phyloP scores from a whole-genome alignment of 2,329 filamentous ascomycete genomes.

The Colletotrichum spinosum region DNA sequence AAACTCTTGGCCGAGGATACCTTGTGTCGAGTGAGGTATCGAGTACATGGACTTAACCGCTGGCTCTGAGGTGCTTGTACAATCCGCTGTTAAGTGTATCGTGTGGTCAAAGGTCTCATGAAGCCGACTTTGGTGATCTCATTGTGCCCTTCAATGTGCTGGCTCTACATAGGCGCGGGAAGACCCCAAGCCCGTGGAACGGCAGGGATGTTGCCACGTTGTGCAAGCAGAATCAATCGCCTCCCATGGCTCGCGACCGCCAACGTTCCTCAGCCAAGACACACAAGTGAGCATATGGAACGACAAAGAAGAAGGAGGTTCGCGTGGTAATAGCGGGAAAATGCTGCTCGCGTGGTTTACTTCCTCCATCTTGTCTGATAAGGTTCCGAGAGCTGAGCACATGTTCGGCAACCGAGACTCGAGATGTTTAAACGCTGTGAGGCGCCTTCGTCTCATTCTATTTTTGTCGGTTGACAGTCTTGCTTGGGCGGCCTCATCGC shows the following conservation, averaged over 20 bases:
- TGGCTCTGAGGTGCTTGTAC: too few relatives aligned
- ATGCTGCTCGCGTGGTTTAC: too few relatives aligned
- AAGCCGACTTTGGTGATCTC: constrained; percentile 20
- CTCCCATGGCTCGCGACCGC: too few relatives aligned
- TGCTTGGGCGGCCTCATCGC: too few relatives aligned
- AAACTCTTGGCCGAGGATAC: not conserved
- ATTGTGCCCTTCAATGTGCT: not conserved
- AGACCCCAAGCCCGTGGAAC: not conserved
- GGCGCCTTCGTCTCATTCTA: not conserved
- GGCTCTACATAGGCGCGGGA: not conserved
- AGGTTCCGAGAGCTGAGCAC: too few relatives aligned
- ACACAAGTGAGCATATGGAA: too few relatives aligned
- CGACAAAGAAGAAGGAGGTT: too few relatives aligned
- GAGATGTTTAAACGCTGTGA: too few relatives aligned
- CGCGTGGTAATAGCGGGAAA: too few relatives aligned
- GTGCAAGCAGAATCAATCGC: constrained; percentile 3
- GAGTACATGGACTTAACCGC: constrained; percentile 1
- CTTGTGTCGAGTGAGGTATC: not conserved
- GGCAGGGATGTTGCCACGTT: constrained; percentile 5
- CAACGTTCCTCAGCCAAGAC: too few relatives aligned
- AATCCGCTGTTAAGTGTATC: not conserved
- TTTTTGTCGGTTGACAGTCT: not conserved
- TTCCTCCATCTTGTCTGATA: too few relatives aligned
- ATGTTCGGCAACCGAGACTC: not conserved
- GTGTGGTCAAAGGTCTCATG: constrained; percentile 21